Percentiles rank a stretch among this genome's conserved stretches.
These are phyloP conservation scores for Thuidium tamariscinum DNA, from an alignment of 225 moss, liverwort and hornwort genomes.

Conservation along the genomic window DNA sequence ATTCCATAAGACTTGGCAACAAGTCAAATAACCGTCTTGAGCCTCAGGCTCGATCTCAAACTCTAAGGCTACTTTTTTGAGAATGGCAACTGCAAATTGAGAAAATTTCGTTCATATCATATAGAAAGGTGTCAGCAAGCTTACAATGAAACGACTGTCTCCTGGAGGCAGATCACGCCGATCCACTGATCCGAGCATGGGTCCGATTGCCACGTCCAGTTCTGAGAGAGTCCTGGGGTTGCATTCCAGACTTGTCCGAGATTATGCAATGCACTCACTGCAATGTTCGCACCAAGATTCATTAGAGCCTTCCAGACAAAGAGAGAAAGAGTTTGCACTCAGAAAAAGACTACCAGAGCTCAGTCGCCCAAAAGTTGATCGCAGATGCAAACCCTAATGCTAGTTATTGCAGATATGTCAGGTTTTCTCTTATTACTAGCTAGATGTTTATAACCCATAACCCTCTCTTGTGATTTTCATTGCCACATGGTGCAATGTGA, in stretches of 20 bases:
- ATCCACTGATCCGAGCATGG: slow-evolving; percentile 37
- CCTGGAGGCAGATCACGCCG: slow-evolving; percentile 41
- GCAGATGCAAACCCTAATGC: background rate
- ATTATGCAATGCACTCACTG: slow-evolving; percentile 32
- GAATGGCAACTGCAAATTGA: background rate
- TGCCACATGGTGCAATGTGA: background rate
- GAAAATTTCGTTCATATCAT: background rate
- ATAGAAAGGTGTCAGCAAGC: background rate
- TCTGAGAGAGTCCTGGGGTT: slow-evolving; percentile 7
- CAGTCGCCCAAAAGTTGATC: background rate
- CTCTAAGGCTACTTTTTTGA: background rate
- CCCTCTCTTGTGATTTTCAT: background rate
- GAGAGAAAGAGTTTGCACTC: background rate
- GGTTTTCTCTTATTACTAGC: background rate
- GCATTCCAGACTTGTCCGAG: slow-evolving; percentile 20
- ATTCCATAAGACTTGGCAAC: background rate
- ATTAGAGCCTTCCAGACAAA: background rate
- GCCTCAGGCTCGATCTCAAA: background rate
- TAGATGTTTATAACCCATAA: background rate
- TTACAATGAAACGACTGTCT: slow-evolving; percentile 34
- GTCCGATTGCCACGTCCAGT: slow-evolving; percentile 37
- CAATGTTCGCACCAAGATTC: background rate
- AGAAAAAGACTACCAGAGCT: background rate
- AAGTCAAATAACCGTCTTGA: background rate
- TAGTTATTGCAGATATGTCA: background rate